Evolutionary conservation across 768 basidiomycete genomes (phyloP).

Genomic region (Suillus hirtellus): DNA sequence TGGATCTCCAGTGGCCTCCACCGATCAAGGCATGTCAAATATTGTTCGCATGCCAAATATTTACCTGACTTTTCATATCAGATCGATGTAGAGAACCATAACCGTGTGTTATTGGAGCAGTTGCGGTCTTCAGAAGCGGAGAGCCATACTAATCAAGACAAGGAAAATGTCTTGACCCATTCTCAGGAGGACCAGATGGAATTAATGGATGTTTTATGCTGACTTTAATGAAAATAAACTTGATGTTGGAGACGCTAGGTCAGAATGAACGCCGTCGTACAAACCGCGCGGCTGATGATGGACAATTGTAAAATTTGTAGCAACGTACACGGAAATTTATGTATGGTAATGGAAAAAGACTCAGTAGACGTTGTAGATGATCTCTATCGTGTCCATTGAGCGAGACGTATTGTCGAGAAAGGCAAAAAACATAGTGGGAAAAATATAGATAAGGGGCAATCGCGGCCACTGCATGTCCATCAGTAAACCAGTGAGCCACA

Average conservation of each 20-base stretch:
- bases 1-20: conserved; percentile 29
- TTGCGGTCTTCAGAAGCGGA: conserved; percentile 1
- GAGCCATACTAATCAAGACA: neutral
- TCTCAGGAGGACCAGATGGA: neutral
- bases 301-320: conserved; percentile 1
- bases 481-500: conserved; percentile 4
- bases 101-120: conserved; percentile 2
- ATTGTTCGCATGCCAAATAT: neutral
- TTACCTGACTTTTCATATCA: conserved; percentile 24
- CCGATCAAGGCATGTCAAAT: conserved; percentile 15
- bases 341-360: neutral
- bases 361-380: conserved; percentile 2
- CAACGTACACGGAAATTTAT: neutral
- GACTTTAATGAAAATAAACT: neutral
- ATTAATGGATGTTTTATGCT: conserved; percentile 1
- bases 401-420: neutral
- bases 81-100: conserved; percentile 5
- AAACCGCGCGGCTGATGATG: neutral
- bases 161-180: neutral
- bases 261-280: neutral
- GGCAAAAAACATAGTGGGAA: neutral
- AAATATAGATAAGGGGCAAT: conserved; percentile 3
- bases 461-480: neutral
- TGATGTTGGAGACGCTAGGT: neutral
- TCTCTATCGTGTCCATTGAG: conserved; percentile 2